Conservation (phyloP, 345 rosid genomes). For the Gossypium stocksii region DNA sequence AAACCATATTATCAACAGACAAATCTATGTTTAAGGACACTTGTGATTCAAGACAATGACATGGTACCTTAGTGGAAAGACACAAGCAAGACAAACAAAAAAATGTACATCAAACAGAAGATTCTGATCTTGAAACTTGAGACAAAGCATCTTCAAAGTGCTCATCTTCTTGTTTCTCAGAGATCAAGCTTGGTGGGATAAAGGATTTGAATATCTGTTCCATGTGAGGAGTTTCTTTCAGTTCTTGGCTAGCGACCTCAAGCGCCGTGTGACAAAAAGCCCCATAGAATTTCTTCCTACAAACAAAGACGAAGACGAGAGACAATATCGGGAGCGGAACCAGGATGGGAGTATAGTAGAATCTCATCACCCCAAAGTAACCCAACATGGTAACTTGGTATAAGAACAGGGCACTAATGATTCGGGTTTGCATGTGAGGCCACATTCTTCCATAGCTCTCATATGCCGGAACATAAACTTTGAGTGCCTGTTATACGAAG, state of each 20-base stretch:
- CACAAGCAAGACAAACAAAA: background rate
- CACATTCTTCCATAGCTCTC: conserved; percentile 94
- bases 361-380: conserved; percentile 56
- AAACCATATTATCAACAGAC: conserved; percentile 2
- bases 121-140: conserved; percentile 11
- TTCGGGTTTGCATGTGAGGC: conserved; percentile 77
- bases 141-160: conserved; percentile 50
- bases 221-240: conserved; percentile 58
- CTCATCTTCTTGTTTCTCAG: conserved; percentile 58
- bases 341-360: conserved; percentile 35
- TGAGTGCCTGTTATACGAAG: conserved; percentile 52
- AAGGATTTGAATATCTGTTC: conserved; percentile 56
- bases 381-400: conserved; percentile 77
- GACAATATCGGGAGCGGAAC: conserved; percentile 47
- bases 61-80: background rate
- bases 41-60: background rate
- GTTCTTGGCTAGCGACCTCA: conserved; percentile 55
- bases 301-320: conserved; percentile 51
- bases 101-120: conserved; percentile 10
- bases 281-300: conserved; percentile 62
- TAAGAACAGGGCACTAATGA: conserved; percentile 55
- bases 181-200: conserved; percentile 60
- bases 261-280: conserved; percentile 57
- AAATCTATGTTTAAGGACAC: background rate
- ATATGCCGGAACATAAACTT: conserved; percentile 75